Conservation (phyloP, 2,329 filamentous ascomycete genomes). For the Scopulariopsis brevicaulis region DNA sequence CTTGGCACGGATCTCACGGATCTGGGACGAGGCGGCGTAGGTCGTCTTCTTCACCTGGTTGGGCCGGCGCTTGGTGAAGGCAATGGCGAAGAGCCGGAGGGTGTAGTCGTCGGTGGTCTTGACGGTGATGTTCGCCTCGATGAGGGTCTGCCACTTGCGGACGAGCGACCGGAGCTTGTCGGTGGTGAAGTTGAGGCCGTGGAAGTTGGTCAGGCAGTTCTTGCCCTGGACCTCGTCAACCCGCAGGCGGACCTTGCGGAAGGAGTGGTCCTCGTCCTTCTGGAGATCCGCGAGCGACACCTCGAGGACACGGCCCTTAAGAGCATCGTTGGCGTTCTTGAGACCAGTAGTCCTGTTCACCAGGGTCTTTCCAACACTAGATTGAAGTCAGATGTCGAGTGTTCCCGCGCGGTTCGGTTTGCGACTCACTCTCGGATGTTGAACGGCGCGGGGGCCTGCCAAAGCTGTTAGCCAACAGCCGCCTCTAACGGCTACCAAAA, state of each 20-base stretch:
- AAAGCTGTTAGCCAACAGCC: conserved; percentile 13
- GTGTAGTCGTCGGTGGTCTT: conserved; percentile 99
- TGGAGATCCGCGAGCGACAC: conserved; percentile 97
- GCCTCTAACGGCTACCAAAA: neutral
- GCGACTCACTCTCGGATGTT: conserved; percentile 82
- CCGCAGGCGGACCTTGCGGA: conserved; percentile 98
- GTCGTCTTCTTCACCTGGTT: conserved; percentile 99
- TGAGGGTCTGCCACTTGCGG: conserved; percentile 98
- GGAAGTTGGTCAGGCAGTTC: conserved; percentile 99
- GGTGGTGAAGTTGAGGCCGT: conserved; percentile 99
- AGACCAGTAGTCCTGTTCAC: conserved; percentile 99
- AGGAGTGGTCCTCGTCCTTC: conserved; percentile 99
- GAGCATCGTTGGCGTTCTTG: conserved; percentile 98
- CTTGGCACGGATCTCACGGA: conserved; percentile 97
- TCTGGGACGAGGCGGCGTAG: conserved; percentile 94
- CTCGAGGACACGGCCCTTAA: conserved; percentile 98
- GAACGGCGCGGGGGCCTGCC: conserved; percentile 86
- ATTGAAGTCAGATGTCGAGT: neutral
- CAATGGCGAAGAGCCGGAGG: conserved; percentile 96
- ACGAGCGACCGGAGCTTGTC: conserved; percentile 99
- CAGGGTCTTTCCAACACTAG: conserved; percentile 96
- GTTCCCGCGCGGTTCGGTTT: neutral
- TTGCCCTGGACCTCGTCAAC: conserved; percentile 99
- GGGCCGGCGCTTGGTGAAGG: conserved; percentile 96
- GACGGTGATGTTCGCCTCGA: conserved; percentile 99